Conservation (phyloP, 176 grass and related monocot genomes). For the Oryza nivara region DNA sequence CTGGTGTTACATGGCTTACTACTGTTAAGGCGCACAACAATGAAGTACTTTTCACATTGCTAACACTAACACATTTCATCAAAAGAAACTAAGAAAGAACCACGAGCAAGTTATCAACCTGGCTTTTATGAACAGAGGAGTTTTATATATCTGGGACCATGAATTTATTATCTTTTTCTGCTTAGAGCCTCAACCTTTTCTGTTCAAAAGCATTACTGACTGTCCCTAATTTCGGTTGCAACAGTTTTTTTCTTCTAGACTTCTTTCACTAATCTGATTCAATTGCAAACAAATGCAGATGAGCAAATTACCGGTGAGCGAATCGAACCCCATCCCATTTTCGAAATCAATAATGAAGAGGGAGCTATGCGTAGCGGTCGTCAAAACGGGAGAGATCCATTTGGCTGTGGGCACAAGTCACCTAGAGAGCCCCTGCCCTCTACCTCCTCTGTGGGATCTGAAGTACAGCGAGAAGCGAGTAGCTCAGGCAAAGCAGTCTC, state of each 20-base stretch:
- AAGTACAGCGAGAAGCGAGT: slow-evolving; percentile 78
- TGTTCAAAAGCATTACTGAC: background rate
- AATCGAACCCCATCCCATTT: slow-evolving; percentile 46
- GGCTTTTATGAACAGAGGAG: background rate
- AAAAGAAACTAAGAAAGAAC: background rate
- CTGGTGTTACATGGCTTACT: background rate
- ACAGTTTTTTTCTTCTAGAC: background rate
- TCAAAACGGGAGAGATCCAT: slow-evolving; percentile 32
- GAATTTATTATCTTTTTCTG: background rate
- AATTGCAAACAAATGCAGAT: slow-evolving; percentile 56
- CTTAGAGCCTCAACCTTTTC: background rate
- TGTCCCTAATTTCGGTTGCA: background rate
- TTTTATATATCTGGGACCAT: background rate
- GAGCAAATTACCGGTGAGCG: slow-evolving; percentile 55
- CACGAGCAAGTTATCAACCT: background rate
- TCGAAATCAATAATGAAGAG: slow-evolving; percentile 73
- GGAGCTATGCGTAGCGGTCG: slow-evolving; percentile 56
- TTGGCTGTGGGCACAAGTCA: slow-evolving; percentile 69
- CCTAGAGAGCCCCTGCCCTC: slow-evolving; percentile 85
- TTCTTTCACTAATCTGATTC: slow-evolving; percentile 28
- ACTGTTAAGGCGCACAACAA: background rate
- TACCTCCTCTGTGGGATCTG: slow-evolving; percentile 83
- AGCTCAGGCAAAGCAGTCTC: slow-evolving; percentile 62
- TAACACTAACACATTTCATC: background rate
- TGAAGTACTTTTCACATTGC: background rate